These are phyloP conservation scores for Botrytis deweyae DNA, from an alignment of 2,329 filamentous ascomycete species.

Conservation along the genomic window DNA sequence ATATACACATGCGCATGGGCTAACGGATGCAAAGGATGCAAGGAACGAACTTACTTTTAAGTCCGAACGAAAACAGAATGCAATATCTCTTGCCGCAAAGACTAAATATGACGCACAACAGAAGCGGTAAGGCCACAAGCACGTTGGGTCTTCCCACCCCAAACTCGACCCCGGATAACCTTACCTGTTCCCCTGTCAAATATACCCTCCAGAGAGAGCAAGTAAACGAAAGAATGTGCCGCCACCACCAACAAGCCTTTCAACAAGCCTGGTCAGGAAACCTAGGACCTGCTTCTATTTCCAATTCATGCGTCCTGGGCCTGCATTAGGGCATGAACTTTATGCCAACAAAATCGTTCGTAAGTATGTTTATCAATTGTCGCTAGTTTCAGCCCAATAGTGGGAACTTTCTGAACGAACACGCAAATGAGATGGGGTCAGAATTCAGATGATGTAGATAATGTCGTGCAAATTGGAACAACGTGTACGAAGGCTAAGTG, in stretches of 20 bases:
- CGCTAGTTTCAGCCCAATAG: not conserved
- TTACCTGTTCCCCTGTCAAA: conserved; percentile 4
- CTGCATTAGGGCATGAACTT: not conserved
- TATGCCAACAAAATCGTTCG: not conserved
- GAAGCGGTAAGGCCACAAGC: not conserved
- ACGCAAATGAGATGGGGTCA: not conserved
- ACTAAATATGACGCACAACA: not conserved
- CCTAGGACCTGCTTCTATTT: not conserved
- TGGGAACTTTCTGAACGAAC: not conserved
- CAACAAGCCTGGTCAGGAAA: not conserved
- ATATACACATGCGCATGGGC: not conserved
- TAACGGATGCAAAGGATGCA: not conserved
- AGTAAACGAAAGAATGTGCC: not conserved
- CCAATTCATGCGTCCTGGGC: not conserved
- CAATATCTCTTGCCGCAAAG: not conserved
- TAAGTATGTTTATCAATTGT: not conserved
- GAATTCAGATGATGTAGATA: not conserved
- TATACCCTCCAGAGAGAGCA: not conserved
- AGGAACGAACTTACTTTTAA: not conserved
- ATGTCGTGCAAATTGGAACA: not conserved
- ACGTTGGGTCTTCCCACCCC: not conserved
- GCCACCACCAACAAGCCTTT: not conserved
- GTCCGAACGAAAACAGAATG: not conserved
- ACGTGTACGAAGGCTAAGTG: not conserved
- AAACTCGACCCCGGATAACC: not conserved